Evolutionary conservation across 768 basidiomycete species (phyloP).

Genomic region (Coprinellus aureogranulatus): DNA sequence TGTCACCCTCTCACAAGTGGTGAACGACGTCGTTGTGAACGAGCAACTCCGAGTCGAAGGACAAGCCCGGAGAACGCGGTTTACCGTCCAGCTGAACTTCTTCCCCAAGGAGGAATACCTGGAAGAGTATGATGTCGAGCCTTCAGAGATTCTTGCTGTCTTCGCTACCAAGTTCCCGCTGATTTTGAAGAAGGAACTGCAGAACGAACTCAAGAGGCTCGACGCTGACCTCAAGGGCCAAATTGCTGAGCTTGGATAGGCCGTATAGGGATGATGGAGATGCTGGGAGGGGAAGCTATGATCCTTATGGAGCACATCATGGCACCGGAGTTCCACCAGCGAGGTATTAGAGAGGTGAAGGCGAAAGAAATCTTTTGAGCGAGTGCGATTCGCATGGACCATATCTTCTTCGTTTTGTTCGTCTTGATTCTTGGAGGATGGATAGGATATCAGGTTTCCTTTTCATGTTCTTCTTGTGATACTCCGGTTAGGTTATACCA

Average conservation of each 20-base stretch:
- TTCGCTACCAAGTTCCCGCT: slow-evolving; percentile 77
- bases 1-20: slow-evolving; percentile 82
- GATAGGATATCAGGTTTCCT: too few relatives aligned
- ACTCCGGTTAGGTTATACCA: too few relatives aligned
- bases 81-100: slow-evolving; percentile 78
- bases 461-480: too few relatives aligned
- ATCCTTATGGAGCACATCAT: not conserved
- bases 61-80: slow-evolving; percentile 70
- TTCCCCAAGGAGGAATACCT: slow-evolving; percentile 84
- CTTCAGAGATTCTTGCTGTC: slow-evolving; percentile 66
- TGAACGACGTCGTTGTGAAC: slow-evolving; percentile 78
- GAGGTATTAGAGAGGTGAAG: not conserved
- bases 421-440: too few relatives aligned
- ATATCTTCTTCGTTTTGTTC: too few relatives aligned
- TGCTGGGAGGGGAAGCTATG: not conserved
- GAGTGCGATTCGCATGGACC: too few relatives aligned
- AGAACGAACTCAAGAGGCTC: slow-evolving; percentile 80
- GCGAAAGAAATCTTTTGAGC: too few relatives aligned
- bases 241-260: slow-evolving; percentile 81
- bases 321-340: not conserved
- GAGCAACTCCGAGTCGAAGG: slow-evolving; percentile 71
- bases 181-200: slow-evolving; percentile 81
- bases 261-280: not conserved
- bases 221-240: slow-evolving; percentile 77
- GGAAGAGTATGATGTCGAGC: slow-evolving; percentile 75